Base-by-base conservation (phyloP, 176 grass and related monocot species). In the Alopecurus myosuroides region DNA sequence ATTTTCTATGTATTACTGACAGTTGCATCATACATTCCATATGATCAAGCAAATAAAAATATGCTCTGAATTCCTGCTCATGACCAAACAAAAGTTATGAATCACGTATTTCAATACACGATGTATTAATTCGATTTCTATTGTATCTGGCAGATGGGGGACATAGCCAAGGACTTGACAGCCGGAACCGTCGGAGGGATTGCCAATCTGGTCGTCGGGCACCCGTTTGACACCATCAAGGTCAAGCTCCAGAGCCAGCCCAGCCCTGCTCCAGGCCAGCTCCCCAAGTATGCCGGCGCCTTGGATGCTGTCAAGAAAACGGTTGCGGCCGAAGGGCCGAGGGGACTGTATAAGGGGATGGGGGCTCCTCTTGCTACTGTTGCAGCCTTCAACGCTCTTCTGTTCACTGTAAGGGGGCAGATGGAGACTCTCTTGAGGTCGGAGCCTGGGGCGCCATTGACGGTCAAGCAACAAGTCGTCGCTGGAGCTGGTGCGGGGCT, bases 201-300 rank as follows among this genome's bases (percentile, higher is more conserved):
- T 23, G 95, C 92, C 11, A 94, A 94, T 71, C 84, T 97, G 41
- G 39, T 97, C 14, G 90, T 94, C 7, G 92, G 95, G 22, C 95
- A 97, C 77, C 95, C 95, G 9, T 97, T 97, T 56, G 95, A 97
- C 82, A 97, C 92, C 55, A 92, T 97, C 83, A 97, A 97, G 86
- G 95, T 97, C 10, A 97, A 97, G 87, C 95, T 97, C 49, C 92
- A 97, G 82, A 97, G 95, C 77, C 95, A 97, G 56, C 90, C 95
- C 5, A 80, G 82, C 30, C 91, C 95, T 53, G 85, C 86, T 6
- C 91, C 90, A 0, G 95, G 95, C 13, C 93, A 93, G 83, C 76
- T 90, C 18, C 93, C 91, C 12, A 98, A 87, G 76, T 98, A 92
- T 44, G 77, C 91, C 0, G 95, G 95, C 4, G 95, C 95, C 45